Evolutionary conservation across 306 rosid species (phyloP).

Genomic region (Pyrus pyrifolia): DNA sequence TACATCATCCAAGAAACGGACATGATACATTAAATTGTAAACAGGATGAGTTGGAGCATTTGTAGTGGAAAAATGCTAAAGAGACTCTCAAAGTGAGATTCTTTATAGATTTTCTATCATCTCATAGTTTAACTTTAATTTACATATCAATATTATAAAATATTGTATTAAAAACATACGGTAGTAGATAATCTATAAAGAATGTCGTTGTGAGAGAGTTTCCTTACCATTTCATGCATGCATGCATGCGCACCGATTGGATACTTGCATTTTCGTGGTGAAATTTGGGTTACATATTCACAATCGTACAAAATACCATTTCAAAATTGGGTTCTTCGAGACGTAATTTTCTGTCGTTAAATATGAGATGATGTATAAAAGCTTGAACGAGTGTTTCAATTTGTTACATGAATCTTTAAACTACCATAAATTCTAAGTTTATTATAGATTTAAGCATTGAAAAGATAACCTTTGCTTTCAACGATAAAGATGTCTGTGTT

Average conservation of each 20-base stretch:
- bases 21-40: no score
- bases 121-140: no score
- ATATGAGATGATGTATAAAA: no score
- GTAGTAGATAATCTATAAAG: rapidly evolving
- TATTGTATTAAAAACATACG: rapidly evolving
- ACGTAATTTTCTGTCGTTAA: not conserved
- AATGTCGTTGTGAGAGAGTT: no score
- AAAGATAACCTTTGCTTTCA: not conserved
- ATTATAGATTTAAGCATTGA: not conserved
- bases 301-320: not conserved
- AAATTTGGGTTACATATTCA: not conserved
- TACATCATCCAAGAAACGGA: no score
- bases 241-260: not conserved
- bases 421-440: not conserved
- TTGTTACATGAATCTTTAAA: no score
- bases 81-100: no score
- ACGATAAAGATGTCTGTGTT: not conserved
- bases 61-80: not conserved
- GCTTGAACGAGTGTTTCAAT: no score
- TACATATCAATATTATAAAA: rapidly evolving
- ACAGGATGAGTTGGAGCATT: not conserved
- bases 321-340: not conserved
- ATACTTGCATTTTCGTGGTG: not conserved
- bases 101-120: rapidly evolving
- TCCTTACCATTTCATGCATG: no score